A percentile compares a stretch with the other conserved stretches of the same genome.
phyloP scores from a whole-genome alignment of 257 asterid genomes.

The Petunia secreta region DNA sequence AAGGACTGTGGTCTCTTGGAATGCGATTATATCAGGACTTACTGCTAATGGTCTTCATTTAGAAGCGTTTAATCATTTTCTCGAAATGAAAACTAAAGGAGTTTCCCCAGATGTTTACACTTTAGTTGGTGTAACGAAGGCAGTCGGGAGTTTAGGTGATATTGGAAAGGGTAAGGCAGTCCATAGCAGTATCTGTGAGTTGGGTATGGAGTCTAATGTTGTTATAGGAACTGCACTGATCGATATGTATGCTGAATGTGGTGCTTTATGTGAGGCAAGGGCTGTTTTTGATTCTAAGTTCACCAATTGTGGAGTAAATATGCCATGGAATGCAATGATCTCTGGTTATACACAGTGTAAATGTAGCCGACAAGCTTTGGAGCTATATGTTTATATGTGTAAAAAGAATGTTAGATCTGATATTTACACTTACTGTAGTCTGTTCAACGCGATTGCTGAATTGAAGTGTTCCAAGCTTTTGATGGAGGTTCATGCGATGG shows the following conservation, averaged over 20 bases:
- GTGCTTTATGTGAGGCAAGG: constrained; percentile 46
- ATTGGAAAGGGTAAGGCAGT: constrained; percentile 45
- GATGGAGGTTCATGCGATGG: constrained; percentile 53
- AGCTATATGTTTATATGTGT: constrained; percentile 45
- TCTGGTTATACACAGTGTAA: constrained; percentile 42
- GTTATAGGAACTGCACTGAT: constrained; percentile 56
- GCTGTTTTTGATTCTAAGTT: constrained; percentile 42
- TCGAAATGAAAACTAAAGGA: constrained; percentile 50
- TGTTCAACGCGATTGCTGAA: constrained; percentile 49
- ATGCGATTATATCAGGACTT: constrained; percentile 63
- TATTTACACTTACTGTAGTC: constrained; percentile 55
- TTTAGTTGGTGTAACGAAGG: constrained; percentile 50
- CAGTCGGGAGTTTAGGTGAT: constrained; percentile 53
- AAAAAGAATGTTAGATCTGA: constrained; percentile 41
- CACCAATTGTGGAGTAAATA: constrained; percentile 40
- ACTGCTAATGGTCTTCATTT: constrained; percentile 48
- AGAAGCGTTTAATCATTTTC: constrained; percentile 49
- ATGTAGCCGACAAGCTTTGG: constrained; percentile 44
- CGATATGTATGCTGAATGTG: constrained; percentile 57
- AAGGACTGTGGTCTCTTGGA: constrained; percentile 56
- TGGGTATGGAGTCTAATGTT: constrained; percentile 44
- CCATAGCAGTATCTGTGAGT: constrained; percentile 42
- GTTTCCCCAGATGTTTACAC: constrained; percentile 47
- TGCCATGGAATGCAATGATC: constrained; percentile 67
- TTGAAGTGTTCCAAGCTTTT: constrained; percentile 41